phyloP scores from a whole-genome alignment of 148 eudicot species.

The Silene conica region DNA sequence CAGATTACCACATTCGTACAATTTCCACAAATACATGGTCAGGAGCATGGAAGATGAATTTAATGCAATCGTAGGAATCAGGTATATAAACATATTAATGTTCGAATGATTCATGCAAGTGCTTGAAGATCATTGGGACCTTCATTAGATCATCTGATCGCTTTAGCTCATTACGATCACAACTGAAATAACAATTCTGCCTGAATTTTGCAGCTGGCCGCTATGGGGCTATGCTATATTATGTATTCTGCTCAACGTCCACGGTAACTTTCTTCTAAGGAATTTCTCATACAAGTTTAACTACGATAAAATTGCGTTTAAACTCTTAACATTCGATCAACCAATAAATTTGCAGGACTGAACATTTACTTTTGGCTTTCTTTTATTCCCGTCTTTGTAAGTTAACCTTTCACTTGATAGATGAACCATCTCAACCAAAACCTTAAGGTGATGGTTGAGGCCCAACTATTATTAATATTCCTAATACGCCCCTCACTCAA shows the following conservation, averaged over 20 bases:
- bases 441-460: too few relatives aligned
- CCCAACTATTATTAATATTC: too few relatives aligned
- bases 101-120: neutral
- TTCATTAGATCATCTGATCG: neutral
- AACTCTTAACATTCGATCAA: neutral
- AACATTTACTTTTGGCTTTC: constrained; percentile 97
- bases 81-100: constrained; percentile 46
- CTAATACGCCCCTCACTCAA: too few relatives aligned
- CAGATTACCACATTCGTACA: constrained; percentile 70
- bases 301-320: neutral
- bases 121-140: neutral
- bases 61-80: constrained; percentile 87
- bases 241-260: constrained; percentile 85
- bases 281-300: neutral
- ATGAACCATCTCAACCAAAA: too few relatives aligned
- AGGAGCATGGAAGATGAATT: constrained; percentile 99
- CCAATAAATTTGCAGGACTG: constrained; percentile 48
- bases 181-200: neutral
- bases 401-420: constrained; percentile 26
- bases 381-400: constrained; percentile 87
- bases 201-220: constrained; percentile 77
- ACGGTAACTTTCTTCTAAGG: constrained; percentile 45
- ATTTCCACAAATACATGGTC: constrained; percentile 91
- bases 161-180: neutral
- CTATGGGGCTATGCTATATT: constrained; percentile 94